A percentile compares a stretch with the other conserved stretches of the same genome.
Conservation (phyloP, 176 grass and related monocot species). For the sorghum (Sorghum bicolor) region Sorghum_bicolor_NCBIv3 NC_012871.2:73995001-73995500, state of each 20-base stretch:
- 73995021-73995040: conserved; percentile 56
- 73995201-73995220: not conserved
- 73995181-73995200: not conserved
- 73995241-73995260: not conserved
- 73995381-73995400: not conserved
- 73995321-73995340: not conserved
- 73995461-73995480: not conserved
- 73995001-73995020: conserved; percentile 62
- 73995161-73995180: not conserved
- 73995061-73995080: conserved; percentile 69
- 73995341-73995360: not conserved
- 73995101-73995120: conserved; percentile 33
- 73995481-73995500: not conserved
- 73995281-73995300: not conserved
- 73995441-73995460: not conserved
- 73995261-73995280: not conserved
- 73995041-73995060: conserved; percentile 66
- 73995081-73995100: conserved; percentile 71
- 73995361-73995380: not conserved
- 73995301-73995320: not conserved
- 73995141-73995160: not conserved
- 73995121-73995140: not conserved
- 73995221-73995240: not conserved
- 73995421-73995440: no score
- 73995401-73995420: not conserved